A percentile compares a stretch with the other conserved stretches of the same genome.
Evolutionary conservation across 176 grass and related monocot species (phyloP).

Genomic region (Paspalum vaginatum): DNA sequence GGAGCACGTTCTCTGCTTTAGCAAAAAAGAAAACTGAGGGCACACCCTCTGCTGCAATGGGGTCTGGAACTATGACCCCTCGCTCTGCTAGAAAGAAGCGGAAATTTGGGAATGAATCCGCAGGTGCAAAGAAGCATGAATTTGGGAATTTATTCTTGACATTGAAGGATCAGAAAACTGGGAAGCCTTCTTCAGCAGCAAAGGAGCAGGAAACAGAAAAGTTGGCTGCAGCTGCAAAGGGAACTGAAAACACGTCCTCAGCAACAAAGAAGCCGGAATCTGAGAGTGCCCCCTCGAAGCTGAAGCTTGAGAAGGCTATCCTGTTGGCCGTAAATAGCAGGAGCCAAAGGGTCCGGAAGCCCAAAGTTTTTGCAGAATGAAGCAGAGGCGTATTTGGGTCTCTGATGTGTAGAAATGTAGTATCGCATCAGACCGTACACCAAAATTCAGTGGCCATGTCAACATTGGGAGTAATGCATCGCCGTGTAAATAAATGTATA

Average conservation of each 20-base stretch:
- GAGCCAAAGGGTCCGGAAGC: slow-evolving; percentile 52
- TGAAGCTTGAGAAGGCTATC: slow-evolving; percentile 41
- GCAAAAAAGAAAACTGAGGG: background rate
- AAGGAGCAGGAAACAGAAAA: slow-evolving; percentile 22
- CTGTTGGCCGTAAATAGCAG: slow-evolving; percentile 50
- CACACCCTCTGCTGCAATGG: background rate
- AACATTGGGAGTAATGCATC: background rate
- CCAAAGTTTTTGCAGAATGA: slow-evolving; percentile 45
- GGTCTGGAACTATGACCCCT: background rate
- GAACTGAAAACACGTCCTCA: background rate
- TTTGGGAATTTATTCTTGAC: background rate
- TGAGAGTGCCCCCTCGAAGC: background rate
- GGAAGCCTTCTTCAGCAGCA: background rate
- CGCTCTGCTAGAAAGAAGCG: slow-evolving; percentile 8
- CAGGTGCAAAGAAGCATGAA: background rate
- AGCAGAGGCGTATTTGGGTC: background rate
- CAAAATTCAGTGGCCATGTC: background rate
- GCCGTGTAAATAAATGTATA: slow-evolving; percentile 33
- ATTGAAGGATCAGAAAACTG: slow-evolving; percentile 10
- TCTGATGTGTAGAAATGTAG: slow-evolving; percentile 23
- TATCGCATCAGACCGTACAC: background rate
- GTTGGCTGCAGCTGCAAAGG: slow-evolving; percentile 17
- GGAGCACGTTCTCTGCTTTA: background rate
- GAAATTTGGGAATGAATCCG: background rate
- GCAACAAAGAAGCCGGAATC: background rate